These are phyloP conservation scores for Cytospora piceicola DNA, from an alignment of 2,329 filamentous ascomycete species.

Conservation along the genomic window DNA sequence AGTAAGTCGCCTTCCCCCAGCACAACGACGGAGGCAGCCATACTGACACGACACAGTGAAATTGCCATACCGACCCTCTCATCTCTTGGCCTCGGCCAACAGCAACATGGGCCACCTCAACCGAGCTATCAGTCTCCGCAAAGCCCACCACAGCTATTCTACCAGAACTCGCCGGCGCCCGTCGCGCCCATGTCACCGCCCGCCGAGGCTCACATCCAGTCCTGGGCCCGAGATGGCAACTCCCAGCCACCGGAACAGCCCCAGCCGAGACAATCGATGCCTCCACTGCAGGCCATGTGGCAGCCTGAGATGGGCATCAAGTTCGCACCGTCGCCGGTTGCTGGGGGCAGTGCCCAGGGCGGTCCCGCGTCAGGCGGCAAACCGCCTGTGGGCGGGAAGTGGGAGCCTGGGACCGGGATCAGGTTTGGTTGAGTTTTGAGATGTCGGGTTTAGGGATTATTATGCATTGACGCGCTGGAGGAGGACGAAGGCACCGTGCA, in stretches of 20 bases:
- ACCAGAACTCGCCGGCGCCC: constrained; percentile 34
- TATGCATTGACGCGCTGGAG: neutral
- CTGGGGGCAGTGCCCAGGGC: constrained; percentile 27
- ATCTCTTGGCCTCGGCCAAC: constrained; percentile 45
- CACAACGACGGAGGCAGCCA: constrained; percentile 28
- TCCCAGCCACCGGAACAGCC: constrained; percentile 61
- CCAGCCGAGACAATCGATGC: constrained; percentile 50
- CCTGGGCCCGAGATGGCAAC: constrained; percentile 52
- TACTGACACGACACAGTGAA: constrained; percentile 44
- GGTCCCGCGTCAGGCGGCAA: constrained; percentile 24
- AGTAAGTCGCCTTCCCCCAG: constrained; percentile 52
- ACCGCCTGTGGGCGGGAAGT: constrained; percentile 48
- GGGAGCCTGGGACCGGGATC: constrained; percentile 64
- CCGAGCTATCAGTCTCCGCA: constrained; percentile 27
- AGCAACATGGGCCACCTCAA: constrained; percentile 37
- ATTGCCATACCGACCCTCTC: constrained; percentile 56
- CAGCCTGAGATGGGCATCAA: constrained; percentile 79
- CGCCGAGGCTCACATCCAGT: constrained; percentile 59
- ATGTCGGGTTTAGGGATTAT: neutral
- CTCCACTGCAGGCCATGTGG: constrained; percentile 66
- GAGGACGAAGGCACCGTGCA: neutral
- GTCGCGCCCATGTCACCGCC: constrained; percentile 36
- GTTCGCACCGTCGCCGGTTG: constrained; percentile 60
- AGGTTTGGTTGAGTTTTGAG: constrained; percentile 51
- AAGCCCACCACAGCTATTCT: constrained; percentile 37